A percentile compares a stretch with the other conserved stretches of the same genome.
Conservation (phyloP, 495 filamentous ascomycete species). For the Xylaria sp. region DNA sequence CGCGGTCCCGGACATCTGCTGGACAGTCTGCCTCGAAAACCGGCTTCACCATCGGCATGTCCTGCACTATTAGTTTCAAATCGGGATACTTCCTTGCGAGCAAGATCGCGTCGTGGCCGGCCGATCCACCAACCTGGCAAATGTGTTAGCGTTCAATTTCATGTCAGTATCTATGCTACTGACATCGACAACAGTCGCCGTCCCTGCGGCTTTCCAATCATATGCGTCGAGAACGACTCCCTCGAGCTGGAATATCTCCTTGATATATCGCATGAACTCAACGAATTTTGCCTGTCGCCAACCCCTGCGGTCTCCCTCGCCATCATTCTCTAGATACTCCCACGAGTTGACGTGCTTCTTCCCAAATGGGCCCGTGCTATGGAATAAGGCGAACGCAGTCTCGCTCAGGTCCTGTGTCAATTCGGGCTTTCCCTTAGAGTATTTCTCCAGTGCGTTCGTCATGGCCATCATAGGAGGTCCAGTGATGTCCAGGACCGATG, state of each 20-base stretch:
- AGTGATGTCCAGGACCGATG: conserved; percentile 73
- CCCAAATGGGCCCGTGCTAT: conserved; percentile 36
- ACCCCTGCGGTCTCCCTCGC: conserved; percentile 39
- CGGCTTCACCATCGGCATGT: conserved; percentile 38
- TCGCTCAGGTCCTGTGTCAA: conserved; percentile 38
- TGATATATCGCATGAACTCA: conserved; percentile 40
- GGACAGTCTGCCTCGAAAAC: conserved; percentile 40
- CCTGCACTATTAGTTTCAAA: conserved; percentile 46
- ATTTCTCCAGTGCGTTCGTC: conserved; percentile 43
- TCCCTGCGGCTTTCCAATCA: conserved; percentile 41
- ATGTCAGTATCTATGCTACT: conserved; percentile 20
- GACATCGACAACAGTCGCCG: conserved; percentile 44
- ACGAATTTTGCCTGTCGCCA: conserved; percentile 41
- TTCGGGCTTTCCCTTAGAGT: conserved; percentile 34
- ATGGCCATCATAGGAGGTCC: conserved; percentile 70
- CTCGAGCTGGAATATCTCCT: conserved; percentile 41
- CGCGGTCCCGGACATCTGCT: conserved; percentile 42
- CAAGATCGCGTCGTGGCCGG: conserved; percentile 38
- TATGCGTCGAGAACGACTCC: conserved; percentile 37
- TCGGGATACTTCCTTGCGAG: conserved; percentile 41
- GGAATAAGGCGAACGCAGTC: conserved; percentile 38
- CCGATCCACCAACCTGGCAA: conserved; percentile 37
- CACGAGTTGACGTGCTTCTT: conserved; percentile 38
- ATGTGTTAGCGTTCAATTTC: conserved; percentile 22
- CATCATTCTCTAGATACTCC: conserved; percentile 44